phyloP scores from a whole-genome alignment of 257 asterid genomes.

The Anisodus tanguticus region DNA sequence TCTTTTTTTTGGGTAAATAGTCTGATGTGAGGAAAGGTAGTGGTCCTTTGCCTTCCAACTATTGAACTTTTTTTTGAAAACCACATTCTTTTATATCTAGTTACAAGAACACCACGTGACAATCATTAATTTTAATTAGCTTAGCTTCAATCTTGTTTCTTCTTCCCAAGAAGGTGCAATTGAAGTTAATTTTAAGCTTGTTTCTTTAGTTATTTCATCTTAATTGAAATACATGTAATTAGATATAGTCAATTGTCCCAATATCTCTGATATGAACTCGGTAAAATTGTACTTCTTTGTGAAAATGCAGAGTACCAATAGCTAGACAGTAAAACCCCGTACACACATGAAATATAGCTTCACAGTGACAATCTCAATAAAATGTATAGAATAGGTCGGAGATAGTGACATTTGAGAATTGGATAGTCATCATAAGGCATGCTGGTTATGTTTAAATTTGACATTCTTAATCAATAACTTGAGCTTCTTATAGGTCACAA shows the following conservation, averaged over 20 bases:
- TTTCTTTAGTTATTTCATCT: neutral
- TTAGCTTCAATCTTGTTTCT: neutral
- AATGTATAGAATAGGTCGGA: too few relatives aligned
- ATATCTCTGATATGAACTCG: too few relatives aligned
- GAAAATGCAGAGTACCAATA: too few relatives aligned
- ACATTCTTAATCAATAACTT: too few relatives aligned
- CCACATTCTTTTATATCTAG: neutral
- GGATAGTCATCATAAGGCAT: too few relatives aligned
- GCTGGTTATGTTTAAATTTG: too few relatives aligned
- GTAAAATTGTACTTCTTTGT: too few relatives aligned
- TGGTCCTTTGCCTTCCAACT: neutral
- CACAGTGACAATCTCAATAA: too few relatives aligned
- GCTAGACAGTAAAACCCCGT: too few relatives aligned
- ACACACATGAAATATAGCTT: too few relatives aligned
- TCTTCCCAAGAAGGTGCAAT: neutral
- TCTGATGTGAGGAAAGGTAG: neutral
- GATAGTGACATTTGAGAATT: too few relatives aligned
- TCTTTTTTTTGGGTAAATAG: neutral
- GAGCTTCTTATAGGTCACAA: too few relatives aligned
- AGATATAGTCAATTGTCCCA: neutral
- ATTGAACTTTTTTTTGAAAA: neutral
- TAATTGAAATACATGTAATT: neutral
- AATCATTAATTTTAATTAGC: constrained; percentile 7
- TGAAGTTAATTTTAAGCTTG: neutral
- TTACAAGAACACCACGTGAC: neutral